phyloP scores from a whole-genome alignment of 129 eudicot genomes.

The Saussurea involucrata region DNA sequence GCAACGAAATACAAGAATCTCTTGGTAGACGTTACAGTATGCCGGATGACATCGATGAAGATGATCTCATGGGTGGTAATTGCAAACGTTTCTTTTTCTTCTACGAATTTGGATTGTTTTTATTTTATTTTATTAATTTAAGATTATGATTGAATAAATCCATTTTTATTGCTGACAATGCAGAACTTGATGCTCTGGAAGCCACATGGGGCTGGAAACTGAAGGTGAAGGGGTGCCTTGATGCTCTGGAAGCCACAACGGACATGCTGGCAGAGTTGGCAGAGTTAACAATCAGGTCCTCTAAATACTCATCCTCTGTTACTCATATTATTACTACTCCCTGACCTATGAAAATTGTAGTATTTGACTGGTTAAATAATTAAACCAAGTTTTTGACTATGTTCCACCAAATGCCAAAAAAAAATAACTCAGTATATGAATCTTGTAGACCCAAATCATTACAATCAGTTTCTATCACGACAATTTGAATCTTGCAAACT shows the following conservation, averaged over 20 bases:
- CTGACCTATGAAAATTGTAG: no score
- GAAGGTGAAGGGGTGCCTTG: no score
- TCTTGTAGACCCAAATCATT: no score
- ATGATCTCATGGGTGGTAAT: constrained; percentile 96
- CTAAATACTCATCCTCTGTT: background rate
- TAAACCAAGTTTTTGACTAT: no score
- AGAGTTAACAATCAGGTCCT: constrained; percentile 60
- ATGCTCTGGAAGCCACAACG: constrained; percentile 81
- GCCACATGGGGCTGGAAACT: constrained; percentile 86
- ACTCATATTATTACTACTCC: background rate
- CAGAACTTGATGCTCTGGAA: constrained; percentile 97
- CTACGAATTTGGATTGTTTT: constrained; percentile 7
- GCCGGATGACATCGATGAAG: constrained; percentile 97
- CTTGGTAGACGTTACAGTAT: constrained; percentile 89
- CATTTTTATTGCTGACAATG: constrained; percentile 15
- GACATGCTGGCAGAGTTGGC: constrained; percentile 63
- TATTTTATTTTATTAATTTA: no score
- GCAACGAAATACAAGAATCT: constrained; percentile 91
- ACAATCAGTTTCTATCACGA: no score
- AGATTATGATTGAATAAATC: no score
- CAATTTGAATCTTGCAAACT: no score
- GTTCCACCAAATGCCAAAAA: no score
- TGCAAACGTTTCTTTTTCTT: background rate
- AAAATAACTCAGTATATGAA: no score
- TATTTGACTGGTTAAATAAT: no score